phyloP scores from a whole-genome alignment of 73 alveolate genomes.

The Uronychia binucleata region DNA sequence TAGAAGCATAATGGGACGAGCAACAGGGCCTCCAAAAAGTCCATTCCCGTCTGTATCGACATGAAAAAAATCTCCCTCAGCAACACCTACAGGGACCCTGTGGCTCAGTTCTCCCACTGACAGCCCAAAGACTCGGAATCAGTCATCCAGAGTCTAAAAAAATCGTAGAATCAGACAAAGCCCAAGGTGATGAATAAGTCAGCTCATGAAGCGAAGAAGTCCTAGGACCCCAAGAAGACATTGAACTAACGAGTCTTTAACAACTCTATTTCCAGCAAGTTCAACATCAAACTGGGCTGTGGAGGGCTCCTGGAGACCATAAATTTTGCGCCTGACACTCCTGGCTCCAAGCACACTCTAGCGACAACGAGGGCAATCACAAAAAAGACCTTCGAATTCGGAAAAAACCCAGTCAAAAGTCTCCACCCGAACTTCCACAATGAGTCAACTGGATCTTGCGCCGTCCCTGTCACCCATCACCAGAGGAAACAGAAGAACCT shows the following conservation, averaged over 20 bases:
- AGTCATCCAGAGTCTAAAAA: background rate
- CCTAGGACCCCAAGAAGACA: background rate
- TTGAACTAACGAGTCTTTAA: background rate
- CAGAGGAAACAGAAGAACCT: background rate
- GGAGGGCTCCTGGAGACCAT: background rate
- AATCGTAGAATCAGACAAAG: background rate
- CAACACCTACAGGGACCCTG: too few relatives aligned
- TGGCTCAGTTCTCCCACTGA: too few relatives aligned
- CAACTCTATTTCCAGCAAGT: background rate
- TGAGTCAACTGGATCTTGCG: background rate
- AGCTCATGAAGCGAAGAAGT: background rate
- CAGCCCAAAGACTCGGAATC: background rate
- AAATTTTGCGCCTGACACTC: background rate
- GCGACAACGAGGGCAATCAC: slow-evolving; percentile 2
- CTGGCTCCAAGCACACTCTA: background rate
- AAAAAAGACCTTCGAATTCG: background rate
- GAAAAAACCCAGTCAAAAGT: background rate
- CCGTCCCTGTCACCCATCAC: background rate
- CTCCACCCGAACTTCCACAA: background rate
- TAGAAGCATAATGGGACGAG: too few relatives aligned
- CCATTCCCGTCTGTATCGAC: too few relatives aligned
- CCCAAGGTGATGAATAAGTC: background rate
- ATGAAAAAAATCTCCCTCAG: too few relatives aligned
- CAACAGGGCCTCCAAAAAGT: too few relatives aligned
- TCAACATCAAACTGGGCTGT: background rate